Evolutionary conservation across 257 asterid genomes (phyloP).

Genomic region (Ilex asprella): DNA sequence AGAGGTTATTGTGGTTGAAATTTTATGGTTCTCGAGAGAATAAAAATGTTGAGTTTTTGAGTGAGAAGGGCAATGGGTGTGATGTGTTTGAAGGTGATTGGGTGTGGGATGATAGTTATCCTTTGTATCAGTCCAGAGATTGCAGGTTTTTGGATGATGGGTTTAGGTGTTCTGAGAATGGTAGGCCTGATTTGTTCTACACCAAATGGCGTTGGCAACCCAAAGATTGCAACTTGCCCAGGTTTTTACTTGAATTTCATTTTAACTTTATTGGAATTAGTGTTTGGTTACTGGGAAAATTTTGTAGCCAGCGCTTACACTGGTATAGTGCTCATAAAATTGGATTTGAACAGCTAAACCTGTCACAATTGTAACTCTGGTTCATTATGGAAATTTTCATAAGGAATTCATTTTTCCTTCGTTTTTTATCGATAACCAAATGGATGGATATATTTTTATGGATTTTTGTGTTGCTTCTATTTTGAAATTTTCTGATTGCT

Average conservation of each 20-base stretch:
- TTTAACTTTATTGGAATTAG: neutral
- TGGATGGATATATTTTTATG: too few species aligned
- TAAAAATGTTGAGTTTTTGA: slow-evolving; percentile 50
- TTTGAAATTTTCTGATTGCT: too few species aligned
- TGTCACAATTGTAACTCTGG: slow-evolving; percentile 15
- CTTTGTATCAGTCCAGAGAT: slow-evolving; percentile 64
- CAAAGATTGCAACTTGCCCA: slow-evolving; percentile 81
- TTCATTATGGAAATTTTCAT: slow-evolving; percentile 7
- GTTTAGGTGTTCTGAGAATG: slow-evolving; percentile 83
- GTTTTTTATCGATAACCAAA: too few species aligned
- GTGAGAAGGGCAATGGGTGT: slow-evolving; percentile 49
- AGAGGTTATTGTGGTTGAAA: neutral
- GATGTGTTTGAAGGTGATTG: slow-evolving; percentile 92
- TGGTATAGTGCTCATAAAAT: too few species aligned
- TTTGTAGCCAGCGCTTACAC: neutral
- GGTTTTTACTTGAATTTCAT: slow-evolving; percentile 24
- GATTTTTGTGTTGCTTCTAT: too few species aligned
- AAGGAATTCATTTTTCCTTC: too few species aligned
- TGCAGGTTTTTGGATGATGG: slow-evolving; percentile 86
- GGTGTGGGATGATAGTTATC: slow-evolving; percentile 94
- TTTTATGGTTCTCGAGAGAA: slow-evolving; percentile 23
- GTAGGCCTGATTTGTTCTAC: slow-evolving; percentile 87
- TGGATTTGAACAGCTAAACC: slow-evolving; percentile 6
- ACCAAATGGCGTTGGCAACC: slow-evolving; percentile 99
- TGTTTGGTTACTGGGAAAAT: neutral